These are phyloP conservation scores for Ramularia collo-cygni DNA, from an alignment of 2,329 filamentous ascomycete genomes.

Conservation along the genomic window DNA sequence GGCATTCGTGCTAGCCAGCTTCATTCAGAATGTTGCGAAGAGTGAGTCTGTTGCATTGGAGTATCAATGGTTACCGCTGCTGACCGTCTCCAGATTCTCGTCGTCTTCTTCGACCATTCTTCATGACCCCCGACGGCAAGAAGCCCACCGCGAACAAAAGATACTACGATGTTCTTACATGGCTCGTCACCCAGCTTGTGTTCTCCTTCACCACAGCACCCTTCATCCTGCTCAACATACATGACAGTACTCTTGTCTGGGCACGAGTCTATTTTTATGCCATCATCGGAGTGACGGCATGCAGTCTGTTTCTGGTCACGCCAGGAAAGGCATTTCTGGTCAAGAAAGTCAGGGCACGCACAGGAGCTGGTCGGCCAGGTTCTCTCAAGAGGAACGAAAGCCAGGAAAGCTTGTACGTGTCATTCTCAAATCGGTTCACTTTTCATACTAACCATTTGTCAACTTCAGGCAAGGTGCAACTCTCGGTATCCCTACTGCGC, in stretches of 20 bases:
- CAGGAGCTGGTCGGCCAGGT: conserved; percentile 17
- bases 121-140: conserved; percentile 70
- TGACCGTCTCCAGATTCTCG: conserved; percentile 61
- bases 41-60: conserved; percentile 54
- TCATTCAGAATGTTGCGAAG: conserved; percentile 90
- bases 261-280: conserved; percentile 82
- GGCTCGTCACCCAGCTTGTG: conserved; percentile 68
- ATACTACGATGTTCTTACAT: conserved; percentile 78
- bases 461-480: conserved; percentile 40
- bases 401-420: conserved; percentile 25
- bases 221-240: conserved; percentile 74
- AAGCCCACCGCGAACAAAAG: conserved; percentile 64
- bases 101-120: conserved; percentile 84
- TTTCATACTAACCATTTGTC: too few species aligned
- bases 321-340: conserved; percentile 56
- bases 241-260: conserved; percentile 69
- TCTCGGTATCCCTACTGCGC: conserved; percentile 72
- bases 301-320: conserved; percentile 71
- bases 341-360: conserved; percentile 33
- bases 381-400: conserved; percentile 23
- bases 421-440: too few species aligned
- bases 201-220: conserved; percentile 79
- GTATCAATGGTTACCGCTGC: background rate
- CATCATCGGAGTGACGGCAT: conserved; percentile 57
- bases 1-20: conserved; percentile 78